These are phyloP conservation scores for Aspergillus biplanus DNA, from an alignment of 495 filamentous ascomycete species.

Conservation along the genomic window DNA sequence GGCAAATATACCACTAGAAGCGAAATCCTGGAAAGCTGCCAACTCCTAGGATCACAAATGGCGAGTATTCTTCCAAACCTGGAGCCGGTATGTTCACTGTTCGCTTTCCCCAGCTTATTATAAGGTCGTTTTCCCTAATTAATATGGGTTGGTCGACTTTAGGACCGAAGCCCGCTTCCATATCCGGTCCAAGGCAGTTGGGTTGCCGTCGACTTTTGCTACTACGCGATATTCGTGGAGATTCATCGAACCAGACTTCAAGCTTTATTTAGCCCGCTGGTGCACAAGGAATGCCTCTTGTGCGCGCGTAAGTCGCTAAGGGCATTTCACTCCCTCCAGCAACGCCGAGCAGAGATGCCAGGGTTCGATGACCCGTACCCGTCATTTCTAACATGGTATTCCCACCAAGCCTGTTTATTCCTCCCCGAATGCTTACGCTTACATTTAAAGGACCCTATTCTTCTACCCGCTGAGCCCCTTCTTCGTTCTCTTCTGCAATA, in stretches of 20 bases:
- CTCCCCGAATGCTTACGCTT: background rate
- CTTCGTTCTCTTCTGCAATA: slow-evolving; percentile 39
- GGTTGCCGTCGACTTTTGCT: slow-evolving; percentile 33
- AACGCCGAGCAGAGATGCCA: slow-evolving; percentile 21
- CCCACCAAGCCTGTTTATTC: background rate
- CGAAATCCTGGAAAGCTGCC: slow-evolving; percentile 10
- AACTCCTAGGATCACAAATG: slow-evolving; percentile 28
- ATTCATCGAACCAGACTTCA: slow-evolving; percentile 33
- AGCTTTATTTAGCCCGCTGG: slow-evolving; percentile 26
- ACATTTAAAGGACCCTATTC: slow-evolving; percentile 29
- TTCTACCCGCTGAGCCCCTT: slow-evolving; percentile 36
- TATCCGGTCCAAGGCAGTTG: slow-evolving; percentile 26
- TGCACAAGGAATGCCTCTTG: slow-evolving; percentile 32
- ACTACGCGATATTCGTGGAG: slow-evolving; percentile 36
- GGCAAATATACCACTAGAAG: background rate
- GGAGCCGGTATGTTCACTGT: slow-evolving; percentile 23
- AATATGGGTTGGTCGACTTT: background rate
- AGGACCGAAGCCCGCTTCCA: slow-evolving; percentile 24
- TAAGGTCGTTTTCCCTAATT: no score
- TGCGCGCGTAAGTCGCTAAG: slow-evolving; percentile 30
- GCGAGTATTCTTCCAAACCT: slow-evolving; percentile 24
- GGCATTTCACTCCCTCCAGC: slow-evolving; percentile 32
- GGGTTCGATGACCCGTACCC: slow-evolving; percentile 35
- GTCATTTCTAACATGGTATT: slow-evolving; percentile 36
- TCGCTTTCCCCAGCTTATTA: background rate